Evolutionary conservation across 257 asterid species (phyloP), one percentile per base, ranked within the genome.

Genomic region (Nicotiana paniculata): DNA sequence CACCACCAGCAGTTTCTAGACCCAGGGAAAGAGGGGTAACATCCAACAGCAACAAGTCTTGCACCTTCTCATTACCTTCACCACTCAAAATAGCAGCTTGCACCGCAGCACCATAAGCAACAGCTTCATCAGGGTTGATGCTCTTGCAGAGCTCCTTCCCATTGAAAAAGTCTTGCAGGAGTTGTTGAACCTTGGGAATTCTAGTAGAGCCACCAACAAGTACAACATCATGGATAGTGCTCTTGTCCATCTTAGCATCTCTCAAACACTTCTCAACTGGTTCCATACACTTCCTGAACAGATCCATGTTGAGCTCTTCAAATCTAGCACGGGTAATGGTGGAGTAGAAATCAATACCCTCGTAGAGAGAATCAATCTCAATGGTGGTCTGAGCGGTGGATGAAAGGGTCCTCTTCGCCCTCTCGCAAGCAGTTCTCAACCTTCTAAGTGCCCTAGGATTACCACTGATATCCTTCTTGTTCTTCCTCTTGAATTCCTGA

Each of bases 141-240:
- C 93, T 91, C 89, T 93, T 93, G 97, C 97, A 93, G 21, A 93
- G 96, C 89, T 93, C 97, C 77, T 93, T 93, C 3, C 97, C 97
- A 2, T 93, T 93, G 87, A 91, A 93, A 87, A 93, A 91, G 84
- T 93, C 97, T 84, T 93, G 97, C 82, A 93, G 21, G 4, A 80
- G 77, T 33, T 84, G 89, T 83, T 82, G 88, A 46, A 87, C 89
- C 83, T 87, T 87, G 74, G 89, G 89, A 85, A 87, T 87, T 32
- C 88, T 87, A 8, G 88, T 87, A 10, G 89, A 87, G 16, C 88
- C 89, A 82, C 89, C 88, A 35, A 84, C 88, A 72, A 87, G 89
- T 16, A 84, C 89, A 39, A 87, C 88, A 51, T 87, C 89, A 21
- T 87, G 88, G 59, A 84, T 48, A 7, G 84, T 62, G 84, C 86